A percentile compares a stretch with the other conserved stretches of the same genome.
Conservation (phyloP, 179 eudicot species). For the Amaranthus tricolor region DNA sequence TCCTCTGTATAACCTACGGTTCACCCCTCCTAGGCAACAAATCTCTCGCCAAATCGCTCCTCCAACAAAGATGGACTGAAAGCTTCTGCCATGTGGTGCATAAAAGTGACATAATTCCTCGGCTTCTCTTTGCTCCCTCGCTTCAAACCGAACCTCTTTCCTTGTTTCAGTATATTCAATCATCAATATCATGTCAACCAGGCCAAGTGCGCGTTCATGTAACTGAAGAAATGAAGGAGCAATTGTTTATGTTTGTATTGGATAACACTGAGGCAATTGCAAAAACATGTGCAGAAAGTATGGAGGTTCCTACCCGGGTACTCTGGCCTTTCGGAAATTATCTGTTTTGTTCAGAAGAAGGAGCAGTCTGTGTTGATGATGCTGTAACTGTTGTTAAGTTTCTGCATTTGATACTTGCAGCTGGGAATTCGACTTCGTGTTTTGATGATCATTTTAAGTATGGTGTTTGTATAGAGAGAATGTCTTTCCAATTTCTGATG, state of each 20-base stretch:
- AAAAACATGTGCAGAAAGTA: slow-evolving; percentile 18
- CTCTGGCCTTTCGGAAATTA: slow-evolving; percentile 81
- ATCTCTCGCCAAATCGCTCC: slow-evolving; percentile 57
- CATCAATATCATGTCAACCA: slow-evolving; percentile 24
- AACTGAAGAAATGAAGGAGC: slow-evolving; percentile 33
- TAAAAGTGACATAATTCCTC: slow-evolving; percentile 69
- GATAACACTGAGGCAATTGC: slow-evolving; percentile 32
- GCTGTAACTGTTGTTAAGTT: slow-evolving; percentile 46
- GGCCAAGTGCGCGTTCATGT: slow-evolving; percentile 25
- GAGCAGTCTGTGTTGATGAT: slow-evolving; percentile 69
- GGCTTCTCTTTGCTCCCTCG: slow-evolving; percentile 66
- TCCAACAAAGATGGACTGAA: slow-evolving; percentile 66
- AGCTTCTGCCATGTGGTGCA: slow-evolving; percentile 71
- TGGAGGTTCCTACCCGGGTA: slow-evolving; percentile 9
- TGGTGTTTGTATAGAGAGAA: slow-evolving; percentile 38
- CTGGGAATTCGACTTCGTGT: slow-evolving; percentile 41
- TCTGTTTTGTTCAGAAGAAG: slow-evolving; percentile 61
- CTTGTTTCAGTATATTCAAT: slow-evolving; percentile 49
- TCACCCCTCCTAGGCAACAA: slow-evolving; percentile 74
- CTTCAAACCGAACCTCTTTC: slow-evolving; percentile 34
- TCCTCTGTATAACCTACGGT: slow-evolving; percentile 79
- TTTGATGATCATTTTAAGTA: slow-evolving; percentile 70
- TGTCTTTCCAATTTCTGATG: slow-evolving; percentile 44
- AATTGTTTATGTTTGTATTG: slow-evolving; percentile 39
- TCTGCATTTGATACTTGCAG: slow-evolving; percentile 57